phyloP scores from a whole-genome alignment of 345 rosid genomes.

The Toxicodendron radicans region DNA sequence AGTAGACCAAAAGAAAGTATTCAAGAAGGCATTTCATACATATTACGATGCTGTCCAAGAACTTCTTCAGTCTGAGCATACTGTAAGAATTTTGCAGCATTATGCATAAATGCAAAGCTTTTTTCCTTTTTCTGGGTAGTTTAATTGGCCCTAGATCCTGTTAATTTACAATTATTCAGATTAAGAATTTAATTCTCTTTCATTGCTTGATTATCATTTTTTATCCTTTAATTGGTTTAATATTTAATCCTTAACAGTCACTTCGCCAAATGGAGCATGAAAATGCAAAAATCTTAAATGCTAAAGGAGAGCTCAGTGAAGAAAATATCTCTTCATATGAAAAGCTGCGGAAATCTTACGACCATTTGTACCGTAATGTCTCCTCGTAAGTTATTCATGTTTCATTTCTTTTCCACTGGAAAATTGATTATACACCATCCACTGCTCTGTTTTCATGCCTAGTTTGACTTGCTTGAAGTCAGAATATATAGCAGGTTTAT shows the following conservation, averaged over 20 bases:
- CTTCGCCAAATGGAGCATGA: constrained; percentile 99
- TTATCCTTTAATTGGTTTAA: constrained; percentile 2
- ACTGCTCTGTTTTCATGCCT: no score
- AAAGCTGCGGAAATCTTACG: constrained; percentile 92
- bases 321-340: constrained; percentile 88
- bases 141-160: neutral
- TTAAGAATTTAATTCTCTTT: neutral
- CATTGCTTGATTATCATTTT: constrained; percentile 1
- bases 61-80: constrained; percentile 88
- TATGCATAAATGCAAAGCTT: neutral
- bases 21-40: constrained; percentile 72
- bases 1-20: constrained; percentile 82
- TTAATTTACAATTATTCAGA: neutral
- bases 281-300: constrained; percentile 83
- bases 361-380: constrained; percentile 83
- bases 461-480: neutral
- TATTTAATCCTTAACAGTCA: constrained; percentile 42
- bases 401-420: constrained; percentile 19
- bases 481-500: neutral
- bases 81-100: constrained; percentile 50
- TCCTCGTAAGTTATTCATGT: constrained; percentile 68
- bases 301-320: constrained; percentile 97
- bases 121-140: neutral
- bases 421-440: neutral
- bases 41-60: constrained; percentile 85